A percentile compares a stretch with the other conserved stretches of the same genome.
These are phyloP conservation scores for Didymellaceae sp. DNA, from an alignment of 2,329 filamentous ascomycete species.

Conservation along the genomic window DNA sequence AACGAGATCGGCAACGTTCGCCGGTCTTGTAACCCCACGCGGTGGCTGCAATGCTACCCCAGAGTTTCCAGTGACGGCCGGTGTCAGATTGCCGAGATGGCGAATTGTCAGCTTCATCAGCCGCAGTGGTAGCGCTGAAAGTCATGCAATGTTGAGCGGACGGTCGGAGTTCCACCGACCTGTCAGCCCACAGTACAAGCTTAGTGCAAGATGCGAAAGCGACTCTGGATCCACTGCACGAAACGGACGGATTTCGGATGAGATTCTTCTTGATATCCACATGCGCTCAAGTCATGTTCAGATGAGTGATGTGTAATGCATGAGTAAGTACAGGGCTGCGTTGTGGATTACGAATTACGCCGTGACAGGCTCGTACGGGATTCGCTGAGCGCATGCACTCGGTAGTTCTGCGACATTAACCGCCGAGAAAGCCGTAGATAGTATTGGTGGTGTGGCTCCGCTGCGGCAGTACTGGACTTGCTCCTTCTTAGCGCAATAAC, in stretches of 20 bases:
- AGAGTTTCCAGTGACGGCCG: background rate
- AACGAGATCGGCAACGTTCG: background rate
- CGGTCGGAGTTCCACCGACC: background rate
- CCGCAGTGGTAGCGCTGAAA: background rate
- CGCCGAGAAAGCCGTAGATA: background rate
- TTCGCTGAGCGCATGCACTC: background rate
- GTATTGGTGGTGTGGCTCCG: too few species aligned
- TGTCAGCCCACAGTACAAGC: slow-evolving; percentile 1
- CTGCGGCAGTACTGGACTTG: too few species aligned
- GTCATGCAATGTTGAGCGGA: background rate
- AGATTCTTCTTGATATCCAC: background rate
- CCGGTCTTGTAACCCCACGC: slow-evolving; percentile 1
- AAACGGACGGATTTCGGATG: slow-evolving; percentile 6
- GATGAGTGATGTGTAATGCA: background rate
- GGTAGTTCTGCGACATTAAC: background rate
- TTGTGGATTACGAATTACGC: slow-evolving; percentile 8
- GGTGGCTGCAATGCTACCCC: slow-evolving; percentile 7
- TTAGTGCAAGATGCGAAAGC: background rate
- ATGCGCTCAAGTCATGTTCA: background rate
- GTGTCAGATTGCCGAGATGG: slow-evolving; percentile 2
- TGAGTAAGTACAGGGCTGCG: slow-evolving; percentile 2
- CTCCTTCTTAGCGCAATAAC: too few species aligned
- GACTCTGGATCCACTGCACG: background rate
- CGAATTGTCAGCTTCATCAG: slow-evolving; percentile 5
- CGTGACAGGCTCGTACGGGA: slow-evolving; percentile 1